Conservation (phyloP, 2,329 filamentous ascomycete genomes). For the Claviceps paspali region DNA sequence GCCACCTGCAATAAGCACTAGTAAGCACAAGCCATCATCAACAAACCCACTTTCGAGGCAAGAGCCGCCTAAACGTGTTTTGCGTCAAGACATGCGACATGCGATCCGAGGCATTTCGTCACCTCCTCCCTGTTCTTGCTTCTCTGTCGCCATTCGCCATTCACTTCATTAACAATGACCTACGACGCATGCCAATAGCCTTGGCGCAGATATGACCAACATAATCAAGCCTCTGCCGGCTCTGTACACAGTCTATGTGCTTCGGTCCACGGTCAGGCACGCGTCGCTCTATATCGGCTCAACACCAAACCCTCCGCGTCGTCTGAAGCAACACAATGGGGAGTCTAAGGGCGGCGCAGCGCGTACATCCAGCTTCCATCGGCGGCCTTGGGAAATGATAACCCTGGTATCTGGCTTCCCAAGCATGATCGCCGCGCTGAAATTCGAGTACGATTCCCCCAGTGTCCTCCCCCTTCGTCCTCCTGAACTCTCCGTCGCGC, state of each 20-base stretch:
- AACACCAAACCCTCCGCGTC: slow-evolving; percentile 73
- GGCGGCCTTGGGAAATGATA: slow-evolving; percentile 86
- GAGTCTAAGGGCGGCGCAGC: slow-evolving; percentile 64
- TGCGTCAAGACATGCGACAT: neutral
- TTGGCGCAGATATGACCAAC: slow-evolving; percentile 21
- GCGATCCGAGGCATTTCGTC: neutral
- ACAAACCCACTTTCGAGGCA: too few species aligned
- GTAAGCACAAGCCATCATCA: too few species aligned
- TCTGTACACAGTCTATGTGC: slow-evolving; percentile 84
- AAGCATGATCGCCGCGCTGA: slow-evolving; percentile 70
- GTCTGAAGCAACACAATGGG: slow-evolving; percentile 87
- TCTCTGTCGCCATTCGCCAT: neutral
- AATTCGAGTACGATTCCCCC: slow-evolving; percentile 60
- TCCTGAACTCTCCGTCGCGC: slow-evolving; percentile 8
- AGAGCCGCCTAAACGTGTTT: neutral
- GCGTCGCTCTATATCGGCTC: slow-evolving; percentile 75
- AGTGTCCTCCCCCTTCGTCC: neutral
- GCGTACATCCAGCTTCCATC: slow-evolving; percentile 49
- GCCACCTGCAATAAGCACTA: too few species aligned
- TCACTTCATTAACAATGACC: neutral
- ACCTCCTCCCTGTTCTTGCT: neutral
- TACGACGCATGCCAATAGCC: neutral
- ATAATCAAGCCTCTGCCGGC: slow-evolving; percentile 54
- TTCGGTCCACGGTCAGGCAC: slow-evolving; percentile 65
- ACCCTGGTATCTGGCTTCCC: slow-evolving; percentile 79